A percentile compares a stretch with the other conserved stretches of the same genome.
These are phyloP conservation scores for Dimocarpus longan DNA, from an alignment of 345 rosid species.

Conservation along the genomic window DNA sequence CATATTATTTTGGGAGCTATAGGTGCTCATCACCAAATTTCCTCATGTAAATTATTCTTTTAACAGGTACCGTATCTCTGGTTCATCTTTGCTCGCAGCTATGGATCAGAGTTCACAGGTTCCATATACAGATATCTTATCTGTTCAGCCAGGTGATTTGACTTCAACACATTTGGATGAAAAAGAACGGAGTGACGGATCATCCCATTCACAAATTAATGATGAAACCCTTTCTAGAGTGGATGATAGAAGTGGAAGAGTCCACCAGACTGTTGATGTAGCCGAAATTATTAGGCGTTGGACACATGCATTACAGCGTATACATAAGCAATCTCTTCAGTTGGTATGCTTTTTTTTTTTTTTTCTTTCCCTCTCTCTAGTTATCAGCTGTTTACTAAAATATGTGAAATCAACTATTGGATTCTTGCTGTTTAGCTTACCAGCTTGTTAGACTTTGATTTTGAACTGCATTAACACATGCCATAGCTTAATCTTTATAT, in stretches of 20 bases:
- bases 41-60: slow-evolving; percentile 30
- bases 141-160: slow-evolving; percentile 51
- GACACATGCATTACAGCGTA: slow-evolving; percentile 98
- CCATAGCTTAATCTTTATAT: slow-evolving; percentile 1
- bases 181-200: slow-evolving; percentile 68
- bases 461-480: slow-evolving; percentile 9
- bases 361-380: not conserved
- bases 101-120: slow-evolving; percentile 97
- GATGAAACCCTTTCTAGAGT: slow-evolving; percentile 68
- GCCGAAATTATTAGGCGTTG: slow-evolving; percentile 98
- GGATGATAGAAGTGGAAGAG: slow-evolving; percentile 92
- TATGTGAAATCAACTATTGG: slow-evolving; percentile 8
- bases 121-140: slow-evolving; percentile 68
- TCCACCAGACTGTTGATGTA: slow-evolving; percentile 88
- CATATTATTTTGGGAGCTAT: slow-evolving; percentile 2
- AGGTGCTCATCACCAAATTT: slow-evolving; percentile 12
- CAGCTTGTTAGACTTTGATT: not conserved
- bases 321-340: slow-evolving; percentile 95
- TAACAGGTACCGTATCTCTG: slow-evolving; percentile 94
- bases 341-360: slow-evolving; percentile 57
- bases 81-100: slow-evolving; percentile 90
- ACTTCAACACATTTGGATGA: slow-evolving; percentile 53
- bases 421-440: not conserved
- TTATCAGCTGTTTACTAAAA: slow-evolving; percentile 5
- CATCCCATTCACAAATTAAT: slow-evolving; percentile 50